Conservation (phyloP, 805 yeast species). For the Saturnispora ahearnii region DNA sequence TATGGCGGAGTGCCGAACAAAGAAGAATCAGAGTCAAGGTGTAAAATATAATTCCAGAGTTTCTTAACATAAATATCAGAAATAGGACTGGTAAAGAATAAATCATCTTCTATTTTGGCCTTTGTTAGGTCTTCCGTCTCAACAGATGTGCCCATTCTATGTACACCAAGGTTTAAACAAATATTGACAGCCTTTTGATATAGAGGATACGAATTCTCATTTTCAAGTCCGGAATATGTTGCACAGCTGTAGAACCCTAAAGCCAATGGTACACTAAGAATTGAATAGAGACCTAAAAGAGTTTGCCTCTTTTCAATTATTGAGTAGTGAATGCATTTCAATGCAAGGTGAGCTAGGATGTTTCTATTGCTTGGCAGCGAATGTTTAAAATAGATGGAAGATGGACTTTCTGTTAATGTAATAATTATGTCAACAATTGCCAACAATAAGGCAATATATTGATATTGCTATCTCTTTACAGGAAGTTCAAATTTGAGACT, state of each 20-base stretch:
- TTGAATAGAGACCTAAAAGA: slow-evolving; percentile 7
- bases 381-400: not conserved
- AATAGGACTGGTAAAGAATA: slow-evolving; percentile 8
- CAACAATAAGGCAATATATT: slow-evolving; percentile 1
- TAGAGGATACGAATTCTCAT: slow-evolving; percentile 7
- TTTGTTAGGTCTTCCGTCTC: slow-evolving; percentile 1
- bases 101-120: not conserved
- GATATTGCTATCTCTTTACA: slow-evolving; percentile 5
- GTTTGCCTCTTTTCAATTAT: slow-evolving; percentile 5
- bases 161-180: slow-evolving; percentile 2
- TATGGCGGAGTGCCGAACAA: slow-evolving; percentile 9
- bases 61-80: slow-evolving; percentile 3
- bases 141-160: not conserved
- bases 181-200: slow-evolving; percentile 6
- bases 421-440: not conserved
- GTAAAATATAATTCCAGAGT: slow-evolving; percentile 15
- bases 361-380: not conserved
- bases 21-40: slow-evolving; percentile 11
- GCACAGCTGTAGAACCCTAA: slow-evolving; percentile 2
- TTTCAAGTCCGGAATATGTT: not conserved
- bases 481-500: not conserved
- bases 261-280: slow-evolving; percentile 4
- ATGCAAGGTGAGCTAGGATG: slow-evolving; percentile 3
- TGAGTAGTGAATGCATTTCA: slow-evolving; percentile 2
- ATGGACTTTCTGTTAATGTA: not conserved